Evolutionary conservation across 2,329 filamentous ascomycete genomes (phyloP).

Genomic region (Talaromyces amestolkiae): DNA sequence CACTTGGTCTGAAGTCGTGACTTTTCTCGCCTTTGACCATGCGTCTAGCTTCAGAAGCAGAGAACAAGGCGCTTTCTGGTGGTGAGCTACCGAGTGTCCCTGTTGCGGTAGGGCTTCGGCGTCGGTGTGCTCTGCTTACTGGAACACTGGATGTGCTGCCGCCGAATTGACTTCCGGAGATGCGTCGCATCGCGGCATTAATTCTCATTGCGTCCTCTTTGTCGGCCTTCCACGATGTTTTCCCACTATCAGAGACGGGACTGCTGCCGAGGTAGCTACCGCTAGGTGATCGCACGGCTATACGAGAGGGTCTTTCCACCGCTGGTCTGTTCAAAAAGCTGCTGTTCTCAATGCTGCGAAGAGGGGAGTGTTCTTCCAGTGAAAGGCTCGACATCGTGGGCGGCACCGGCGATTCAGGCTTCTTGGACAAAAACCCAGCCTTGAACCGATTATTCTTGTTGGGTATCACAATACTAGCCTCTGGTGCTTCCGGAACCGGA

Average conservation of each 20-base stretch:
- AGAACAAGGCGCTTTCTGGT: slow-evolving; percentile 60
- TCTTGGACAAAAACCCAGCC: slow-evolving; percentile 77
- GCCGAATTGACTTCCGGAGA: slow-evolving; percentile 46
- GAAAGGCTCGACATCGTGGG: slow-evolving; percentile 59
- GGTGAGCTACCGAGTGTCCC: slow-evolving; percentile 47
- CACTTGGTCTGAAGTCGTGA: slow-evolving; percentile 53
- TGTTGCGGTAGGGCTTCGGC: slow-evolving; percentile 55
- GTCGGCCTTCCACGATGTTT: slow-evolving; percentile 44
- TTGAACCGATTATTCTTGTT: slow-evolving; percentile 78
- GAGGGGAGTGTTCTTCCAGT: slow-evolving; percentile 55
- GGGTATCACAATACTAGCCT: slow-evolving; percentile 60
- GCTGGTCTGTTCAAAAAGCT: slow-evolving; percentile 51
- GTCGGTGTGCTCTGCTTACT: slow-evolving; percentile 47
- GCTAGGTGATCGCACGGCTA: slow-evolving; percentile 40
- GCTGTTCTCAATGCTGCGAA: slow-evolving; percentile 53
- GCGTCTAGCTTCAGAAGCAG: slow-evolving; percentile 62
- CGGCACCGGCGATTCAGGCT: slow-evolving; percentile 63
- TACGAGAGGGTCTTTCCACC: slow-evolving; percentile 39
- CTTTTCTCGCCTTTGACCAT: slow-evolving; percentile 64
- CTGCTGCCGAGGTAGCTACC: slow-evolving; percentile 36
- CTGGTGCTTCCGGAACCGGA: slow-evolving; percentile 56
- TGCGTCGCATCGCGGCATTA: slow-evolving; percentile 56
- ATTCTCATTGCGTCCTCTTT: slow-evolving; percentile 55
- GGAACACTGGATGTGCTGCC: slow-evolving; percentile 39
- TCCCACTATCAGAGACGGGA: slow-evolving; percentile 48